Percentiles rank a stretch among this genome's conserved stretches.
These are phyloP conservation scores for Pseudocercospora ulei DNA, from an alignment of 2,329 filamentous ascomycete genomes.

Conservation along the genomic window DNA sequence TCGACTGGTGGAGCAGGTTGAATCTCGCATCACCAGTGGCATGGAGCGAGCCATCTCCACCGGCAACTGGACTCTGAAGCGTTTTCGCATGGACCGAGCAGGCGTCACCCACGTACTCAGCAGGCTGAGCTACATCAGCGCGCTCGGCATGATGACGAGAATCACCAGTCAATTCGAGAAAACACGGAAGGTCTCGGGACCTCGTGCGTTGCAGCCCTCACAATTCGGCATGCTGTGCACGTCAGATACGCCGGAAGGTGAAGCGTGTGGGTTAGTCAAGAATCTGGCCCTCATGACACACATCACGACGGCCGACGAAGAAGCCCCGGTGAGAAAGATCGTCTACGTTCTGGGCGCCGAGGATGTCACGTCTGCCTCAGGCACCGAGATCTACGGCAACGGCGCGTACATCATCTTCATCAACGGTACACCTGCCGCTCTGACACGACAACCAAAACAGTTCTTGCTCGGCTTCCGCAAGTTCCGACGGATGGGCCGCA, in stretches of 20 bases:
- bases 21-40: slow-evolving; percentile 77
- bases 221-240: slow-evolving; percentile 98
- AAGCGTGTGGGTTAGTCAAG: slow-evolving; percentile 95
- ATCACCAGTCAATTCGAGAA: slow-evolving; percentile 99
- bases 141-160: slow-evolving; percentile 98
- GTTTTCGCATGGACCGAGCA: slow-evolving; percentile 96
- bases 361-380: slow-evolving; percentile 68
- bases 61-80: slow-evolving; percentile 94
- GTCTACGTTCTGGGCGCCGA: slow-evolving; percentile 79
- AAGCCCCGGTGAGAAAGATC: slow-evolving; percentile 76
- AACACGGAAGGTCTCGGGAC: slow-evolving; percentile 90
- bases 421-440: slow-evolving; percentile 85
- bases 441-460: slow-evolving; percentile 74
- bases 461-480: slow-evolving; percentile 79
- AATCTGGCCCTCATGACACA: slow-evolving; percentile 98
- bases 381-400: slow-evolving; percentile 73
- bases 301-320: slow-evolving; percentile 92
- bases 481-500: slow-evolving; percentile 76
- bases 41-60: slow-evolving; percentile 96
- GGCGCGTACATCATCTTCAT: slow-evolving; percentile 86
- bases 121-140: slow-evolving; percentile 88
- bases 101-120: slow-evolving; percentile 95
- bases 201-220: slow-evolving; percentile 88
- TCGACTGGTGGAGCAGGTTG: slow-evolving; percentile 71
- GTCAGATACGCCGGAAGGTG: slow-evolving; percentile 95